These are phyloP conservation scores for Powellomyces hirtus DNA, from an alignment of 192 early-diverging fungal species.

Conservation along the genomic window DNA sequence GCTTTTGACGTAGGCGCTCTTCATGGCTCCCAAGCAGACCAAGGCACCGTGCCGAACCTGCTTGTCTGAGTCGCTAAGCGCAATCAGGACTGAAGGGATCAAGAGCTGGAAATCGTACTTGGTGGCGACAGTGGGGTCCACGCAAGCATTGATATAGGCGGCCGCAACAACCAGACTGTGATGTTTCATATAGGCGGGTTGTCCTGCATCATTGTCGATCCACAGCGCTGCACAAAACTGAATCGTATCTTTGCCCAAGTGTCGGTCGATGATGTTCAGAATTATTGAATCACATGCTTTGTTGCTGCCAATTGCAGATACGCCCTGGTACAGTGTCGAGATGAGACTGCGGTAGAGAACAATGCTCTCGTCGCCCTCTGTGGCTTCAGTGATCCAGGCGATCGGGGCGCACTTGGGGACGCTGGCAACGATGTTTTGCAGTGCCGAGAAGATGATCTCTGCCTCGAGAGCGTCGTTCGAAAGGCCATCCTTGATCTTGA, in stretches of 20 bases:
- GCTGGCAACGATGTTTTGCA: not conserved
- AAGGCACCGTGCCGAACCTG: slow-evolving; percentile 65
- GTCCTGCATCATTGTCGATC: not conserved
- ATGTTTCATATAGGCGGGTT: not conserved
- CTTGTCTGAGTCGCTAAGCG: slow-evolving; percentile 52
- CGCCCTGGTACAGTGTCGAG: not conserved
- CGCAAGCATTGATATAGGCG: not conserved
- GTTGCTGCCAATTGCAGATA: not conserved
- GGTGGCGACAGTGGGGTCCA: not conserved
- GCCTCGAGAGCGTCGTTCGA: not conserved
- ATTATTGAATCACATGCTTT: slow-evolving; percentile 31
- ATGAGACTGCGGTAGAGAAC: not conserved
- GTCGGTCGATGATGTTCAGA: slow-evolving; percentile 19
- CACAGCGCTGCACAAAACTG: slow-evolving; percentile 19
- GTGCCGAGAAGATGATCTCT: not conserved
- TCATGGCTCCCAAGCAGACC: slow-evolving; percentile 57
- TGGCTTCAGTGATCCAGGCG: not conserved
- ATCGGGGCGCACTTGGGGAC: not conserved
- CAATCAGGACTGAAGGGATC: slow-evolving; percentile 67
- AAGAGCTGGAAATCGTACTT: slow-evolving; percentile 49
- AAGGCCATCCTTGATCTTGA: not conserved
- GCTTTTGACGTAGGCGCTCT: slow-evolving; percentile 22
- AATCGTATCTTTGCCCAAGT: slow-evolving; percentile 13
- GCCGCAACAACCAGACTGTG: not conserved
- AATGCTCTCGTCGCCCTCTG: not conserved